phyloP scores from a whole-genome alignment of 345 rosid species.

The Eutrema japonicum region DNA sequence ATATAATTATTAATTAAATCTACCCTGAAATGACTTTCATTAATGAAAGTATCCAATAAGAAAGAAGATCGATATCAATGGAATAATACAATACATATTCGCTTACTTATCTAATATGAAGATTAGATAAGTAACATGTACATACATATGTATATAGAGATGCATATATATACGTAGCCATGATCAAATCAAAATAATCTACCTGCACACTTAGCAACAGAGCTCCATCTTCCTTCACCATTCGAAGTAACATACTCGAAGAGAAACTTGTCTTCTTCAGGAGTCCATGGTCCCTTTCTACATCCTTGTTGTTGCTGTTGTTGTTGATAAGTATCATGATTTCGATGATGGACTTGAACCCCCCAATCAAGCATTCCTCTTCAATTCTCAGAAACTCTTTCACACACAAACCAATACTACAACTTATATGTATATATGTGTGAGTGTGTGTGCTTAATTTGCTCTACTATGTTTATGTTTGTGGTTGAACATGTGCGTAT shows the following conservation, averaged over 20 bases:
- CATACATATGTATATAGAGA: background rate
- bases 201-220: constrained; percentile 71
- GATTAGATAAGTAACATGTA: background rate
- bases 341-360: constrained; percentile 35
- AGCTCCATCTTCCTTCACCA: constrained; percentile 91
- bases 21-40: background rate
- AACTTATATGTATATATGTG: background rate
- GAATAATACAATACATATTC: constrained; percentile 1
- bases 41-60: background rate
- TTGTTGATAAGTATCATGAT: constrained; percentile 34
- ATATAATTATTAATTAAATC: background rate
- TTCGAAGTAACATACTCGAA: constrained; percentile 56
- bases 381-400: constrained; percentile 29
- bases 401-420: constrained; percentile 9
- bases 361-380: constrained; percentile 56
- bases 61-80: background rate
- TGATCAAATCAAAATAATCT: constrained; percentile 7
- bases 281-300: constrained; percentile 93
- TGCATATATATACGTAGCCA: background rate
- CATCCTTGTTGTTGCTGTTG: constrained; percentile 47
- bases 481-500: constrained; percentile 27
- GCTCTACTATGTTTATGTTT: constrained; percentile 39
- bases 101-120: background rate
- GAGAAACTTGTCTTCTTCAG: constrained; percentile 75
- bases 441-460: background rate